Percentiles rank a stretch among this genome's conserved stretches.
Conservation (phyloP, 2,329 filamentous ascomycete genomes). For the Paraconiothyrium sp. region DNA sequence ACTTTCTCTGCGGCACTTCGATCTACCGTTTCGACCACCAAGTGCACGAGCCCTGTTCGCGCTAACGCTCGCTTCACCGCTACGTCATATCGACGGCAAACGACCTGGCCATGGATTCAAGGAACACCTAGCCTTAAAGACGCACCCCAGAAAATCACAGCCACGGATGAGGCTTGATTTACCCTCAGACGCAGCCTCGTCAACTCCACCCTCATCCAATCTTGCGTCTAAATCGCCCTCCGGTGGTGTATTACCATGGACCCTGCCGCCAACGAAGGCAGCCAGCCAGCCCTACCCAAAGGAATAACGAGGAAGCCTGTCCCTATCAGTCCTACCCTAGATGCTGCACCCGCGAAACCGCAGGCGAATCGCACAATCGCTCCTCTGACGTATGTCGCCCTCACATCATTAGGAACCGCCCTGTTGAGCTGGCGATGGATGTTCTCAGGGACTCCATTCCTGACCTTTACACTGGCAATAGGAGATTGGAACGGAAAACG, state of each 20-base stretch:
- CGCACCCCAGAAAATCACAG: conserved; percentile 5
- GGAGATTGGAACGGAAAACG: conserved; percentile 50
- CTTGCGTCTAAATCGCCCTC: neutral
- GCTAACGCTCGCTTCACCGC: conserved; percentile 9
- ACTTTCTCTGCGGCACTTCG: neutral
- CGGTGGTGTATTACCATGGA: neutral
- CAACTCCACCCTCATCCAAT: neutral
- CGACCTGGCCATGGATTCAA: neutral
- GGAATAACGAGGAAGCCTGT: conserved; percentile 14
- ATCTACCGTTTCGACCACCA: neutral
- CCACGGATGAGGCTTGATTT: conserved; percentile 6
- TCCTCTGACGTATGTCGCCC: conserved; percentile 10
- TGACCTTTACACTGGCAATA: conserved; percentile 48
- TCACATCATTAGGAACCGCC: conserved; percentile 8
- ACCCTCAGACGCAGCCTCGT: neutral
- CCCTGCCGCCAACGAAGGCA: conserved; percentile 1
- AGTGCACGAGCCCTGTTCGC: conserved; percentile 1
- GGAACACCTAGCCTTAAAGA: neutral
- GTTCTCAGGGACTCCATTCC: conserved; percentile 53
- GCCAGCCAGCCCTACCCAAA: conserved; percentile 1
- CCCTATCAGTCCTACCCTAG: neutral
- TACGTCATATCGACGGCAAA: conserved; percentile 11
- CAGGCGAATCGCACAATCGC: conserved; percentile 6
- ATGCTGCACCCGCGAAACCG: neutral
- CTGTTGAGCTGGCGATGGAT: conserved; percentile 44